These are phyloP conservation scores for Metschnikowia arizonensis DNA, from an alignment of 805 yeast species.

Conservation along the genomic window DNA sequence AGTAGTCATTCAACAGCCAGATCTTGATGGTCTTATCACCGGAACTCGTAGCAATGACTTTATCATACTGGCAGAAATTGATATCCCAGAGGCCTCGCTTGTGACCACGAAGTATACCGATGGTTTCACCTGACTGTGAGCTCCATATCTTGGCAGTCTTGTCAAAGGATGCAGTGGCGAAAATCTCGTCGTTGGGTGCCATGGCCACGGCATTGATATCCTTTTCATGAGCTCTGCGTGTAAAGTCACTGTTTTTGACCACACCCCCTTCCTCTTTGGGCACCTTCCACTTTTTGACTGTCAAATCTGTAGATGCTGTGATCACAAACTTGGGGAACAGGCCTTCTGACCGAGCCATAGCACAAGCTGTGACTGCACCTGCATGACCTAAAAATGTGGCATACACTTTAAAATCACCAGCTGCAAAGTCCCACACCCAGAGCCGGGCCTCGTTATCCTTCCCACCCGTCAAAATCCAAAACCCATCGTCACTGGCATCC, in stretches of 20 bases:
- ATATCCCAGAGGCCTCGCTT: slow-evolving; percentile 94
- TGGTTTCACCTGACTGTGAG: slow-evolving; percentile 75
- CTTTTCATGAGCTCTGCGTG: slow-evolving; percentile 95
- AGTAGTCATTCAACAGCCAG: slow-evolving; percentile 80
- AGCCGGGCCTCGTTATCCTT: slow-evolving; percentile 83
- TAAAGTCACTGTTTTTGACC: slow-evolving; percentile 69
- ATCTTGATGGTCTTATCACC: slow-evolving; percentile 89
- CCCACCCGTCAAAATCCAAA: slow-evolving; percentile 88
- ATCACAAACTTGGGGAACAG: slow-evolving; percentile 61
- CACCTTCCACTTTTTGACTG: slow-evolving; percentile 80
- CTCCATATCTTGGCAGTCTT: slow-evolving; percentile 90
- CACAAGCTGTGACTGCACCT: slow-evolving; percentile 79
- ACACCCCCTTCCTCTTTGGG: slow-evolving; percentile 41
- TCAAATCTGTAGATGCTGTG: slow-evolving; percentile 82
- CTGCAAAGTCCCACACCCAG: slow-evolving; percentile 68
- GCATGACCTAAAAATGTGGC: slow-evolving; percentile 82
- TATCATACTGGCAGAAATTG: slow-evolving; percentile 74
- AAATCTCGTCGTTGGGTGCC: slow-evolving; percentile 81
- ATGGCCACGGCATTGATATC: slow-evolving; percentile 88
- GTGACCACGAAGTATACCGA: slow-evolving; percentile 85
- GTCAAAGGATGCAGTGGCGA: slow-evolving; percentile 95
- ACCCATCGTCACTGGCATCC: slow-evolving; percentile 74
- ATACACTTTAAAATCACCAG: slow-evolving; percentile 38
- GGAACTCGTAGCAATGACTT: slow-evolving; percentile 73
- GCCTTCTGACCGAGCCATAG: slow-evolving; percentile 51